Conservation (phyloP, 1,284 basidiomycete genomes). For the Cryptococcus amylolentus region DNA sequence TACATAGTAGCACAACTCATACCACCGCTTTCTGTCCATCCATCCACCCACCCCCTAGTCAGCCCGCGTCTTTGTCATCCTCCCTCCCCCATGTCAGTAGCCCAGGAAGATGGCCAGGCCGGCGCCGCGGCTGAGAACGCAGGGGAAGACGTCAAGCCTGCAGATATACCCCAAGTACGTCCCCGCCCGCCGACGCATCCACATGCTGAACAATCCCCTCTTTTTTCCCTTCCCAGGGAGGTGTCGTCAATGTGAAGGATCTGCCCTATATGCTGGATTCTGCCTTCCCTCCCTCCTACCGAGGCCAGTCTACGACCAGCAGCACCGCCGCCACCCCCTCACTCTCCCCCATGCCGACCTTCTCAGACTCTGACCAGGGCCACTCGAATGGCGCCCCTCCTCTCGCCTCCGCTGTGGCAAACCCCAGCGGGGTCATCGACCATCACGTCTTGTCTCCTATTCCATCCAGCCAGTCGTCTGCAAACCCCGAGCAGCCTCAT, state of each 20-base stretch:
- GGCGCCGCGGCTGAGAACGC: conserved; percentile 20
- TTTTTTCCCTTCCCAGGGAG: not conserved
- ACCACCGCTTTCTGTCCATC: not conserved
- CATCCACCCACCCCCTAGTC: not conserved
- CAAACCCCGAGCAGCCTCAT: not conserved
- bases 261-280: conserved; percentile 15
- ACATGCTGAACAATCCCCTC: not conserved
- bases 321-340: conserved; percentile 2
- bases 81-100: not conserved
- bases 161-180: conserved; percentile 22
- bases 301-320: not conserved
- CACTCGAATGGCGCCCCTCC: conserved; percentile 6
- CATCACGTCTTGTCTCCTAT: conserved; percentile 6
- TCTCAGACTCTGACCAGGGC: not conserved
- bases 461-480: not conserved
- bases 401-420: conserved; percentile 17
- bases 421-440: conserved; percentile 27
- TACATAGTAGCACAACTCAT: no score
- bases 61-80: not conserved
- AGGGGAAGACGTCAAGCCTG: conserved; percentile 27
- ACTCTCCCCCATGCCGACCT: conserved; percentile 1
- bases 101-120: conserved; percentile 4
- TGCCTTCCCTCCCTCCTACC: conserved; percentile 11
- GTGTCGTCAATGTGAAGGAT: conserved; percentile 24
- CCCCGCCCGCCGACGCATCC: no score